Evolutionary conservation across 2,329 filamentous ascomycete genomes (phyloP), one percentile per base, ranked within the genome.

Genomic region (Botrytis pseudocinerea): DNA sequence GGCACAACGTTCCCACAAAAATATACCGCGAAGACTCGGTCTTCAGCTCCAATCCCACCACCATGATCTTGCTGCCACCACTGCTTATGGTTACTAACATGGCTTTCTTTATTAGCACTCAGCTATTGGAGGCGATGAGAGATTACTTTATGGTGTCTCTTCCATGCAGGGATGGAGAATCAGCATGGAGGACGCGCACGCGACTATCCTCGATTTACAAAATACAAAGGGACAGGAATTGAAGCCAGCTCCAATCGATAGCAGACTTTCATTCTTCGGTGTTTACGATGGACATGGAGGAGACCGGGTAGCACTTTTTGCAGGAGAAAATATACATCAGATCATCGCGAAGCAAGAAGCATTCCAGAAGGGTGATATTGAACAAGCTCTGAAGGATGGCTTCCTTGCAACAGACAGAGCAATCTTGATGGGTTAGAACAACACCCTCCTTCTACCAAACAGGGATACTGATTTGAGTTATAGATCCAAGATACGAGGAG

Each of bases 161-260:
- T 94, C 94, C 84, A 99, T 99, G 96, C 96, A 99, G 85, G 96
- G 96, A 87, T 99, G 96, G 96, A 93, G 96, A 85, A 98, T 99
- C 85, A 97, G 93, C 87, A 99, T 99, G 96, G 96, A 99, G 84
- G 96, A 99, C 83, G 91, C 96, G 76, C 96, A 99, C 85, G 93
- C 93, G 75, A 89, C 93, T 72, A 86, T 98, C 70, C 92, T 99
- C 82, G 93, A 98, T 83, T 90, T 98, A 78, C 89, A 96, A 80
- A 86, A 90, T 75, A 80, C 83, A 73, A 84, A 86, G 75, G 85
- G 87, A 64, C 83, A 85, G 76, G 83, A 85, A 69, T 82, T 84
- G 73, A 84, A 85, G 72, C 87, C 89, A 40, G 85, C 90, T 77
- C 88, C 91, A 78, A 89, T 90, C 48, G 84, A 86, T 69, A 89